phyloP scores from a whole-genome alignment of 805 yeast genomes.

The Schwanniomyces yamadae region DNA sequence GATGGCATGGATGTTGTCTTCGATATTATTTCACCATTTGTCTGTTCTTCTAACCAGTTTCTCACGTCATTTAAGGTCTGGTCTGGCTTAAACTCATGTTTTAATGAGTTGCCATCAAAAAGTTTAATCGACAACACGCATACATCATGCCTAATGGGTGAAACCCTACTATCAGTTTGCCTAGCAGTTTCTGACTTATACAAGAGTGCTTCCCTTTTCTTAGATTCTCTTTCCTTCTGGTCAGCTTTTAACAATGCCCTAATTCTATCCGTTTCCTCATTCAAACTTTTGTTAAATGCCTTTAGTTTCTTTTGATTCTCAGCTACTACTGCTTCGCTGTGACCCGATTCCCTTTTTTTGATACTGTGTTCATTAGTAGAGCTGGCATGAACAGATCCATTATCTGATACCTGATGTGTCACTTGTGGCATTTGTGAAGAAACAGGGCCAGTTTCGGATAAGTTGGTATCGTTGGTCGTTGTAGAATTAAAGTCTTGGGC shows the following conservation, averaged over 20 bases:
- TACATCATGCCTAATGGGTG: conserved; percentile 10
- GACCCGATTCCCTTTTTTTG: too few relatives aligned
- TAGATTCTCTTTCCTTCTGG: conserved; percentile 42
- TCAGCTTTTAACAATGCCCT: conserved; percentile 53
- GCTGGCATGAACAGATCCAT: not conserved
- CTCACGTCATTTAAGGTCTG: conserved; percentile 59
- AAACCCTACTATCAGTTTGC: too few relatives aligned
- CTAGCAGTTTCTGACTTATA: not conserved
- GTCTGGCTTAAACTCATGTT: conserved; percentile 45
- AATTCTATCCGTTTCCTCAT: conserved; percentile 56
- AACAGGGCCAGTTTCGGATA: too few relatives aligned
- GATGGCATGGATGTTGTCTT: conserved; percentile 48
- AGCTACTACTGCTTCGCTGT: not conserved
- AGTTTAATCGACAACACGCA: conserved; percentile 59
- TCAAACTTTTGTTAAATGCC: not conserved
- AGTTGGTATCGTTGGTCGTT: not conserved
- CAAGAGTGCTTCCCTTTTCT: conserved; percentile 7
- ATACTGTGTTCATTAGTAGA: too few relatives aligned
- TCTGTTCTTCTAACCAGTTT: conserved; percentile 52
- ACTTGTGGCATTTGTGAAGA: conserved; percentile 10
- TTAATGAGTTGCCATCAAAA: conserved; percentile 63
- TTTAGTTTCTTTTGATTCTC: not conserved
- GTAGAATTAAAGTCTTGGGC: not conserved
- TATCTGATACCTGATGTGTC: conserved; percentile 2
- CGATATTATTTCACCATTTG: conserved; percentile 35